Percentiles rank a stretch among this genome's conserved stretches.
Evolutionary conservation across 441 rosid species (phyloP).

Genomic region (Adansonia grandidieri): DNA sequence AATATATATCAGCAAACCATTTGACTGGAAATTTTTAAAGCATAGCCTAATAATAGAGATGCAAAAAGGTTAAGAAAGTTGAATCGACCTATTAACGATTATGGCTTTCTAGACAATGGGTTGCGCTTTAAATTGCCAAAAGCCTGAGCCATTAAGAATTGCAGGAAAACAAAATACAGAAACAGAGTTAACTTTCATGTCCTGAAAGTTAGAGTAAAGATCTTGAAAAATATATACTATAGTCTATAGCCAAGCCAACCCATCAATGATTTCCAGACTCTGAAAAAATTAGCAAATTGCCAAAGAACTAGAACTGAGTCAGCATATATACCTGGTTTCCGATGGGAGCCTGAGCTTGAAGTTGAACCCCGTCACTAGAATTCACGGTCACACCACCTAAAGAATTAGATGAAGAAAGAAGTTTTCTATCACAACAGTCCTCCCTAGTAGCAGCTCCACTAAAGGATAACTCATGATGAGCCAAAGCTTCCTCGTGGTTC

Average conservation of each 20-base stretch:
- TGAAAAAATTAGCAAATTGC: constrained; percentile 3
- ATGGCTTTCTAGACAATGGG: not conserved
- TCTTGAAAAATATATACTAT: constrained; percentile 12
- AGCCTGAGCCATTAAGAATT: constrained; percentile 3
- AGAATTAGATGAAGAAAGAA: constrained; percentile 22
- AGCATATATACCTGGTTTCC: constrained; percentile 40
- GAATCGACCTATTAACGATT: constrained; percentile 8
- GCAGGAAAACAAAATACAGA: not conserved
- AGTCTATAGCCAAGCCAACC: constrained; percentile 16
- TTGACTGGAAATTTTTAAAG: not conserved
- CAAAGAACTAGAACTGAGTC: not conserved
- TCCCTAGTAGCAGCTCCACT: not conserved
- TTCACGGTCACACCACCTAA: constrained; percentile 8
- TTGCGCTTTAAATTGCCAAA: not conserved
- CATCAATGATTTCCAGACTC: constrained; percentile 19
- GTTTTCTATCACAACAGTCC: constrained; percentile 23
- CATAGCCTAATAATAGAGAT: not conserved
- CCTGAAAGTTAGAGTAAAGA: not conserved
- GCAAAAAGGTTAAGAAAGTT: not conserved
- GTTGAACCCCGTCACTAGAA: not conserved
- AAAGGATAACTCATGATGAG: constrained; percentile 26
- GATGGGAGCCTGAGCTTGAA: not conserved
- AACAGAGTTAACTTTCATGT: not conserved
- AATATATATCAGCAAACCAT: not conserved
- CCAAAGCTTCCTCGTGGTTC: not conserved